Percentiles rank a stretch among this genome's conserved stretches.
Evolutionary conservation across 441 rosid genomes (phyloP).

Genomic region (Aleurites moluccanus): DNA sequence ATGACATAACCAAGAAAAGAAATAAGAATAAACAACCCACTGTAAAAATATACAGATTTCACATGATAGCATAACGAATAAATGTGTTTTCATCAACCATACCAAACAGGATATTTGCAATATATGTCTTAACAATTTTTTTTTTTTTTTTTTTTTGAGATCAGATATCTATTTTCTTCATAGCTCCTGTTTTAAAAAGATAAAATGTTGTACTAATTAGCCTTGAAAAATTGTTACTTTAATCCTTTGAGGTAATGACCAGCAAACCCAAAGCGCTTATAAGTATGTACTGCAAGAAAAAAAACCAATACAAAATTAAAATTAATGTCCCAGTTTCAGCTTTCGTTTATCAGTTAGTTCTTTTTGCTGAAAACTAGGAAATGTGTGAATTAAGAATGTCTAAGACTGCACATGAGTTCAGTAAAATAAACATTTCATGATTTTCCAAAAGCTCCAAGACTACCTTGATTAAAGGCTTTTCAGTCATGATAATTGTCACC

Average conservation of each 20-base stretch:
- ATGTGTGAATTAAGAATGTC: not conserved
- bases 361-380: not conserved
- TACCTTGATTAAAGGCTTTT: conserved; percentile 65
- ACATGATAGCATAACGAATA: not conserved
- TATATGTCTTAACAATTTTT: not conserved
- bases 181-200: not conserved
- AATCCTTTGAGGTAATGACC: conserved; percentile 49
- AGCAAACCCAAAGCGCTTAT: conserved; percentile 47
- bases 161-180: not conserved
- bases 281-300: conserved; percentile 43
- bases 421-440: not conserved
- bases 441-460: not conserved
- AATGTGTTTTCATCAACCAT: not conserved
- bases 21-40: not conserved
- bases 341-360: not conserved
- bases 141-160: no score
- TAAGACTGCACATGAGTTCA: not conserved
- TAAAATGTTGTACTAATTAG: not conserved
- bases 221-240: conserved; percentile 1
- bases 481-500: conserved; percentile 61
- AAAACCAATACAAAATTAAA: not conserved
- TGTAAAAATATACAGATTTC: no score
- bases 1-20: no score
- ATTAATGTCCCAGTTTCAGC: not conserved
- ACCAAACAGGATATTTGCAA: not conserved